Base-by-base conservation (phyloP, 2,329 filamentous ascomycete genomes). In the Microcera coccophila region DNA sequence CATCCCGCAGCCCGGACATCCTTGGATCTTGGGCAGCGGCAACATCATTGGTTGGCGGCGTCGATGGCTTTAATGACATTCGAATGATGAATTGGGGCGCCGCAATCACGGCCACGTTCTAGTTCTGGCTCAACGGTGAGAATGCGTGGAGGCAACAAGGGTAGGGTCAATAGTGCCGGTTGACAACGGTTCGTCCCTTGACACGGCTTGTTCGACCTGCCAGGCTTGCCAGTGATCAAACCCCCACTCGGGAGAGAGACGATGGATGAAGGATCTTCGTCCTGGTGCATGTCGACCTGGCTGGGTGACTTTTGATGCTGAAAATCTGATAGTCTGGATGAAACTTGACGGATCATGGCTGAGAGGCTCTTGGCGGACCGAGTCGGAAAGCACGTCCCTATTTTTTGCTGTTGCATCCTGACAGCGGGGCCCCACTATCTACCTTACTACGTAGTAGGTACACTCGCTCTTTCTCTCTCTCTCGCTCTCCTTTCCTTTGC, bases 61-160 rank as follows among this genome's bases (percentile, higher is more conserved):
- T 32, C 7, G 15, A 32, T 32, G 29, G 15, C 8, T n/a, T n/a
- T n/a, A 15, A n/a, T 17, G 12, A n/a, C 11, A 14, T 32, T 17
- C 29, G 8, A 15, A 8, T n/a, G 29, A 8, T 32, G 15, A n/a
- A 17, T 8, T 17, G n/a, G 29, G 29, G 29, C 29, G 29, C 15
- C 29, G 12, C n/a, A n/a, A n/a, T 26, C 22, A 26, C 22, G 7
- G 22, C 7, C 29, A n/a, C n/a, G 29, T 32, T 14, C 9, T 9
- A 9, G 24, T 18, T 16, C 26, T 33, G 39, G 38, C 35, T 38
- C 29, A 38, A 41, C 38, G 41, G 39, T 32, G 24, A 33, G 38
- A 45, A 41, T 42, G 38, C 22, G n/a, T n/a, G 33, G 8, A 38
- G 26, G 41, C 16, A n/a, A 41, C 33, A 20, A 22, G 45, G 42